Conservation (phyloP, 345 rosid species). For the Gynandropsis gynandra region DNA sequence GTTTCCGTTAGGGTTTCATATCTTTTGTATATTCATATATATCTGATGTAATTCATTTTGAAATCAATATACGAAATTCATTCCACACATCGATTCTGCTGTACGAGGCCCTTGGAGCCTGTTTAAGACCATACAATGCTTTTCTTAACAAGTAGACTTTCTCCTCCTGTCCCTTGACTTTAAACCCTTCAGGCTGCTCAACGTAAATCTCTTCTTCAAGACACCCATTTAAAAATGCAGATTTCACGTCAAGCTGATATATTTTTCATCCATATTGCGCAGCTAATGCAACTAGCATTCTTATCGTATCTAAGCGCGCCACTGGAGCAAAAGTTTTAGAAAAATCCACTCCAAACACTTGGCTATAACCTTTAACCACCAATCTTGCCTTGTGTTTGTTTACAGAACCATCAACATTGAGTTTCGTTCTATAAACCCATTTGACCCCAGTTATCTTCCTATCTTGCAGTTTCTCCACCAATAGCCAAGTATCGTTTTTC, state of each 20-base stretch:
- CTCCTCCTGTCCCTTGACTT: background rate
- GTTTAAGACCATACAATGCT: slow-evolving; percentile 9
- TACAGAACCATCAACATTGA: background rate
- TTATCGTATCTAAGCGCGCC: background rate
- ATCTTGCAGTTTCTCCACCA: too few relatives aligned
- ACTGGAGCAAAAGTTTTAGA: background rate
- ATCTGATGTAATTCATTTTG: too few relatives aligned
- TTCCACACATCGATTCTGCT: slow-evolving; percentile 14
- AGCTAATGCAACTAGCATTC: background rate
- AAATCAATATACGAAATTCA: too few relatives aligned
- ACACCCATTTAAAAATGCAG: background rate
- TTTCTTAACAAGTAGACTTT: background rate
- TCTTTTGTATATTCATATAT: too few relatives aligned
- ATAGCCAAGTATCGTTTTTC: too few relatives aligned
- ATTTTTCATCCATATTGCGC: background rate
- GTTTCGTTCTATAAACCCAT: background rate
- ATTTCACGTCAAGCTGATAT: background rate
- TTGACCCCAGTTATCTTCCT: background rate
- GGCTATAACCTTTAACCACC: background rate
- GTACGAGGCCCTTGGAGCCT: slow-evolving; percentile 8
- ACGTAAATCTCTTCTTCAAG: slow-evolving; percentile 1
- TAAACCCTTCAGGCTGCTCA: slow-evolving; percentile 9
- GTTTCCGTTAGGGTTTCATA: too few relatives aligned
- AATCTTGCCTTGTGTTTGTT: background rate
- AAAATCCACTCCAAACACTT: background rate